Evolutionary conservation across 2,329 filamentous ascomycete genomes (phyloP).

Genomic region (Calonectria pseudoreteaudii): DNA sequence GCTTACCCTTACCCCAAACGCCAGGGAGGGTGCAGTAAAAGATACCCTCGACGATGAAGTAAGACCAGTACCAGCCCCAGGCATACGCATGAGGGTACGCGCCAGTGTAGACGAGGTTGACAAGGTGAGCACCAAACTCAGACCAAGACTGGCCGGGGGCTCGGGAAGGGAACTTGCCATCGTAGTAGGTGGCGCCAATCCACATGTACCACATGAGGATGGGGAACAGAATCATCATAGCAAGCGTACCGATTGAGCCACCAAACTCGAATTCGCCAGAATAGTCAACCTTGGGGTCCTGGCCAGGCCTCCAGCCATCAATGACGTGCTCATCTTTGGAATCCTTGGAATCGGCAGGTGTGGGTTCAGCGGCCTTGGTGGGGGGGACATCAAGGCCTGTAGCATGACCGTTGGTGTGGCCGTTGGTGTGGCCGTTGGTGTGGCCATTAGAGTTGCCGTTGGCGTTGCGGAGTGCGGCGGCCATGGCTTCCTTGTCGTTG

Average conservation of each 20-base stretch:
- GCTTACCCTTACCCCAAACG: constrained; percentile 88
- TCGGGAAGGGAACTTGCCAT: constrained; percentile 81
- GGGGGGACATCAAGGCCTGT: constrained; percentile 22
- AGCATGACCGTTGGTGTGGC: constrained; percentile 43
- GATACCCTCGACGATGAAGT: constrained; percentile 85
- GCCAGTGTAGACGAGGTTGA: constrained; percentile 79
- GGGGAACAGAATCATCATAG: constrained; percentile 96
- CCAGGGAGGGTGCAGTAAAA: constrained; percentile 90
- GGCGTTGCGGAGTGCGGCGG: constrained; percentile 44
- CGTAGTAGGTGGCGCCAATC: constrained; percentile 93
- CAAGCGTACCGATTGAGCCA: constrained; percentile 80
- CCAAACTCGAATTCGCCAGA: constrained; percentile 85
- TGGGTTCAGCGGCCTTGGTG: constrained; percentile 23
- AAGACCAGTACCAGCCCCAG: constrained; percentile 95
- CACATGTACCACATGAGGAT: constrained; percentile 99
- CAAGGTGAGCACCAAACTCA: constrained; percentile 80
- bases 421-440: constrained; percentile 45
- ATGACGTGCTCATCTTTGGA: constrained; percentile 39
- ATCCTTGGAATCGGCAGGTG: constrained; percentile 30
- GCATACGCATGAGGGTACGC: constrained; percentile 86
- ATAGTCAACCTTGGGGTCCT: constrained; percentile 72
- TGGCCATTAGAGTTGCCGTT: constrained; percentile 49
- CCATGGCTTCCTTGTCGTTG: constrained; percentile 36
- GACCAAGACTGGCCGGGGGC: constrained; percentile 72
- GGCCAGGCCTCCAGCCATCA: constrained; percentile 70